These are phyloP conservation scores for Microdochium bolleyi DNA, from an alignment of 2,329 filamentous ascomycete genomes.

Conservation along the genomic window DNA sequence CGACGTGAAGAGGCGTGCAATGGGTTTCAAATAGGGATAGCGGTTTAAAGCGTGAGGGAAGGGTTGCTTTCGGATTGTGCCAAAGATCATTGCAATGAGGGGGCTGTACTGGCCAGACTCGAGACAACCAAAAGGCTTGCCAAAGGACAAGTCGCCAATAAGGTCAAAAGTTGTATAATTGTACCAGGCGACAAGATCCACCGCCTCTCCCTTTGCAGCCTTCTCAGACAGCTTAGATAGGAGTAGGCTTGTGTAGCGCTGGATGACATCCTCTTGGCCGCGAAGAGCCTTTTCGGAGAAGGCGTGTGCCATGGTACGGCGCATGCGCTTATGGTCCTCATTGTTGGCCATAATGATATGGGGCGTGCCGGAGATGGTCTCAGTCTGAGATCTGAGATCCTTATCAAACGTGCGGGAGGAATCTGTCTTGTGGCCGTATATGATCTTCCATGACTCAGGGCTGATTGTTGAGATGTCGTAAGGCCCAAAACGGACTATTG, in stretches of 20 bases:
- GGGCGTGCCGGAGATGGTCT: not conserved
- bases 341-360: constrained; percentile 8
- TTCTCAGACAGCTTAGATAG: constrained; percentile 18
- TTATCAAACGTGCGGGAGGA: not conserved
- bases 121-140: constrained; percentile 30
- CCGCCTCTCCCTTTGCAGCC: not conserved
- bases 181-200: constrained; percentile 28
- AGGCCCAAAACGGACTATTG: not conserved
- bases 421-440: not conserved
- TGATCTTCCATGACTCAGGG: not conserved
- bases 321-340: not conserved
- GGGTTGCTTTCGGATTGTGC: not conserved
- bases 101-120: constrained; percentile 21
- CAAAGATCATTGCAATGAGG: constrained; percentile 21
- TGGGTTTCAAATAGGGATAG: too few relatives aligned
- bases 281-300: constrained; percentile 1
- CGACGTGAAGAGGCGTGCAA: too few relatives aligned
- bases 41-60: too few relatives aligned
- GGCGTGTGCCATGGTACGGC: not conserved
- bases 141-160: constrained; percentile 38
- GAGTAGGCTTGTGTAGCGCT: not conserved
- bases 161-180: constrained; percentile 33
- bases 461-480: not conserved
- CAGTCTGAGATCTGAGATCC: not conserved
- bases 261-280: not conserved